Base-by-base conservation (phyloP, 2,329 filamentous ascomycete genomes). In the Plenodomus biglobosus region DNA sequence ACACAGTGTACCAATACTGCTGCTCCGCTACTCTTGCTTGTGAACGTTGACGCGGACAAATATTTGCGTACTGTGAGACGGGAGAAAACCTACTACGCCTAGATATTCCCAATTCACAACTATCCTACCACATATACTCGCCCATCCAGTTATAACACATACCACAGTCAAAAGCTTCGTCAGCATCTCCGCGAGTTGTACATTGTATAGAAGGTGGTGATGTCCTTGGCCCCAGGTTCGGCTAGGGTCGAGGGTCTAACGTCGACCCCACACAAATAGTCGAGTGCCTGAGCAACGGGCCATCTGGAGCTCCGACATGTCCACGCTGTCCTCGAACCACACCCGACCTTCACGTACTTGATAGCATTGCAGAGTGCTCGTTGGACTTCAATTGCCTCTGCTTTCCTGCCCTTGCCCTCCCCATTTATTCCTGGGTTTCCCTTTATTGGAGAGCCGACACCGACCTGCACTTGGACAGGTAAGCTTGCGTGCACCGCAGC, bases 381-480 rank as follows among this genome's bases (percentile, higher is more conserved):
- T 32, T 32, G 27, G 27, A 32, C 42, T 44, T 47, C 52, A 55
- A 53, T 52, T 53, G 49, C 49, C 30, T 36, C 24, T 42, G 38
- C 34, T 36, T 34, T 39, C 16, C 36, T 40, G 3, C 38, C 22
- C 34, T 22, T 19, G n/a, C 24, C 39, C 43, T 49, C 40, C 30
- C 35, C 27, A 10, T 21, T 13, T 30, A 18, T 36, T 30, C 22
- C 24, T 49, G 43, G 38, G 39, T 50, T 42, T 52, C 37, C 40
- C n/a, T n/a, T n/a, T n/a, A 38, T 37, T 24, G 42, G 49, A 40
- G 40, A 46, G 37, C 22, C n/a, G 39, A 39, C 30, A 20, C 30
- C 22, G 44, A 38, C 53, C 41, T 58, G 38, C 21, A 17, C 32
- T 42, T 32, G 41, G 42, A 59, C 50, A 61, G 46, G n/a, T n/a